phyloP scores from a whole-genome alignment of 371 early-diverging fungal species.

The Amoeboaphelidium protococcarum region DNA sequence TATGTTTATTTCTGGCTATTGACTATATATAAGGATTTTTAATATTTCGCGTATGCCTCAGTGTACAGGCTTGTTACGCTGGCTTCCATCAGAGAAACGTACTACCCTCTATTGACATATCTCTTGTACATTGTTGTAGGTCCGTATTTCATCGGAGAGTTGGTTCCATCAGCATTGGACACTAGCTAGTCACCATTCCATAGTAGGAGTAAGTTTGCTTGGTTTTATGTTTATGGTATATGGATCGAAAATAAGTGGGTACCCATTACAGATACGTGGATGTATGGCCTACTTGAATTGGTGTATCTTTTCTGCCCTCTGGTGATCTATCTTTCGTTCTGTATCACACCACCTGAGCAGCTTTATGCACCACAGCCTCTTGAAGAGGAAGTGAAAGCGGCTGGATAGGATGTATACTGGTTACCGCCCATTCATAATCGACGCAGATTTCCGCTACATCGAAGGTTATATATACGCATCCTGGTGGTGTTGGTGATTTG shows the following conservation, averaged over 20 bases:
- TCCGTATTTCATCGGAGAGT: constrained; percentile 23
- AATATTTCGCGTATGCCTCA: constrained; percentile 2
- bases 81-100: constrained; percentile 8
- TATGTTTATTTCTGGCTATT: neutral
- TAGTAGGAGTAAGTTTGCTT: constrained; percentile 22
- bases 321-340: constrained; percentile 8
- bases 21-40: neutral
- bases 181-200: constrained; percentile 14
- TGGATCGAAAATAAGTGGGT: constrained; percentile 30
- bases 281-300: constrained; percentile 10
- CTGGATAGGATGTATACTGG: constrained; percentile 2
- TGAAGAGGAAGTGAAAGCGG: neutral
- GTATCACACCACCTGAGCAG: constrained; percentile 5
- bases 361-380: constrained; percentile 6
- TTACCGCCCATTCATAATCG: constrained; percentile 4
- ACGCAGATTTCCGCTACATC: constrained; percentile 4
- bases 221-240: constrained; percentile 25
- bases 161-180: constrained; percentile 19
- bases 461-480: neutral
- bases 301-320: constrained; percentile 6
- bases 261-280: constrained; percentile 54
- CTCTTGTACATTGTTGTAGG: constrained; percentile 14
- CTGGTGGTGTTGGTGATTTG: constrained; percentile 1
- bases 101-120: constrained; percentile 17
- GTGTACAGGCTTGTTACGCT: constrained; percentile 10